These are phyloP conservation scores for Colletotrichum higginsianum DNA, from an alignment of 2,329 filamentous ascomycete genomes.

Conservation along the genomic window DNA sequence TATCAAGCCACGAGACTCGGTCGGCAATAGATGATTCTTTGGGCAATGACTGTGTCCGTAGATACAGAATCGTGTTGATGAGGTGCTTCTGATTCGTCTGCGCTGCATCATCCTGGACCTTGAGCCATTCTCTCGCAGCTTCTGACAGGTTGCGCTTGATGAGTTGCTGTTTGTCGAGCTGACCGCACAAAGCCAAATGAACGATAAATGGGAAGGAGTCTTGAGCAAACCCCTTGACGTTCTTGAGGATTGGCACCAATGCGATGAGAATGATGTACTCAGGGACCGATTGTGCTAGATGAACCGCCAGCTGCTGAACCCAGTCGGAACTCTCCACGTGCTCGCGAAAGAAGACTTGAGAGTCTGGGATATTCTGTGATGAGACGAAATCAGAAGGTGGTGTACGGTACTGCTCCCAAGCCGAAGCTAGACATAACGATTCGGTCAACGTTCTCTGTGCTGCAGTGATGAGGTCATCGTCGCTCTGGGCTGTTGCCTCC, in stretches of 20 bases:
- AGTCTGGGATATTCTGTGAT: conserved; percentile 45
- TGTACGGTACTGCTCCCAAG: conserved; percentile 69
- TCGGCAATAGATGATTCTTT: conserved; percentile 85
- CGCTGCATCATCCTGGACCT: conserved; percentile 53
- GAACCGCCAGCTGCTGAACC: conserved; percentile 73
- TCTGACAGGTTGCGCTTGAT: conserved; percentile 76
- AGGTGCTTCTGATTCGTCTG: conserved; percentile 75
- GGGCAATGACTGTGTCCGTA: conserved; percentile 84
- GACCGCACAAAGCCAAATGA: conserved; percentile 82
- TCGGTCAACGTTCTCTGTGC: conserved; percentile 68
- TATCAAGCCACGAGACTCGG: conserved; percentile 85
- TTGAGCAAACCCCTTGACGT: conserved; percentile 79
- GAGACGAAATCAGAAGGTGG: conserved; percentile 65
- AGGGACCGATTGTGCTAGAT: conserved; percentile 71
- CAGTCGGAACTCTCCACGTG: conserved; percentile 67
- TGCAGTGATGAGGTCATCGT: conserved; percentile 64
- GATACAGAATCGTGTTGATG: conserved; percentile 85
- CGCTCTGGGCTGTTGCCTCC: conserved; percentile 62
- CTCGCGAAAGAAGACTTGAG: conserved; percentile 53
- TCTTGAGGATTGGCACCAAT: conserved; percentile 75
- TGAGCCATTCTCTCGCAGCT: conserved; percentile 76
- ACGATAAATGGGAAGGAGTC: conserved; percentile 86
- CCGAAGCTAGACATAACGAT: conserved; percentile 67
- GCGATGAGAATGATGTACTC: conserved; percentile 79
- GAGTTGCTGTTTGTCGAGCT: conserved; percentile 73